Base-by-base conservation (phyloP, 2,329 filamentous ascomycete genomes). In the Elsinoe perseae region DNA sequence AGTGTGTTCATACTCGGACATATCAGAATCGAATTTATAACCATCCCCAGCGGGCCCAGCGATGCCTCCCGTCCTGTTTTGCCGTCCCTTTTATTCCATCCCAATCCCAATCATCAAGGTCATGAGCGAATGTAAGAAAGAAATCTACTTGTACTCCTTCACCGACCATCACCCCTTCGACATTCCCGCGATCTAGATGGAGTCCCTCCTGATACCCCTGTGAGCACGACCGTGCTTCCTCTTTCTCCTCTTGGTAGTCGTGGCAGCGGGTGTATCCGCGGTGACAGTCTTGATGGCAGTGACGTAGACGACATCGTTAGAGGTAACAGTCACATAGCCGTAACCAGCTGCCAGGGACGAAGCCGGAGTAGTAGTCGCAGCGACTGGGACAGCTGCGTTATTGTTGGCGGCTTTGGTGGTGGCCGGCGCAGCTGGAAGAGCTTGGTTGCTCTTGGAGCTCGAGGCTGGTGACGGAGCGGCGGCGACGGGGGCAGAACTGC, bases 91-190 rank as follows among this genome's bases (percentile, higher is more conserved):
- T 34, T 52, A 52, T 38, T n/a, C 18, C 9, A 20, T 16, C 48
- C 18, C 36, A 52, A n/a, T 18, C 48, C 48, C 48, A 34, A 52
- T 52, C 48, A n/a, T 52, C 48, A 52, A 52, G n/a, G 20, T 52
- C 48, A 52, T 52, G 16, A 52, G 48, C 48, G 48, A 52, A 38
- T 20, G 48, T 30, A 27, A 30, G 27, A 30, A 38, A 52, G 48
- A 36, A 36, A 52, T 20, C 25, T 14, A 36, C 30, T 4, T 30
- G 5, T 12, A 36, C 32, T 12, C 32, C n/a, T 14, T 5, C 32
- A 9, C 12, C 10, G 9, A 14, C 32, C 4, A 36, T 6, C 28
- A 30, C 28, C 6, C 6, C 10, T 10, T 30, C 28, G 5, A 14
- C n/a, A 4, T 14, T 3, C 3, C 32, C n/a, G 4, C 9, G 12